Percentiles rank a stretch among this genome's conserved stretches.
phyloP scores from a whole-genome alignment of 441 rosid genomes.

The Adansonia grandidieri region DNA sequence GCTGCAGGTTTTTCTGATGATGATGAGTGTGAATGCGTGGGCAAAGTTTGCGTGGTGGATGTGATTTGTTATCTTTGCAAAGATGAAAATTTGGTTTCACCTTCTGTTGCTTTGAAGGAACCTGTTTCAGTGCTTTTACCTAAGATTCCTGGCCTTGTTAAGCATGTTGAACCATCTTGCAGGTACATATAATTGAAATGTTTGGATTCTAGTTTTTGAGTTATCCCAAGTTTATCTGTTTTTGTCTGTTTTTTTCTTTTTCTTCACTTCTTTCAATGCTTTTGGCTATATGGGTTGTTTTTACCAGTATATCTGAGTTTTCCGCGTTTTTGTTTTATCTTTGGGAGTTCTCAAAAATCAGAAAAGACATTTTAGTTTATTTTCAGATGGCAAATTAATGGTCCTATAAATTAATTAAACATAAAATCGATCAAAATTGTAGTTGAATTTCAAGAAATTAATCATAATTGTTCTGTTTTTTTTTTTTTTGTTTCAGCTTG shows the following conservation, averaged over 20 bases:
- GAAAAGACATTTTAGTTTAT: background rate
- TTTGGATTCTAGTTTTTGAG: background rate
- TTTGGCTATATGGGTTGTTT: background rate
- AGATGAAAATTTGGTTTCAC: conserved; percentile 55
- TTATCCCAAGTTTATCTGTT: background rate
- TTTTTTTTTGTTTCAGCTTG: conserved; percentile 47
- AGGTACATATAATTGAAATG: conserved; percentile 45
- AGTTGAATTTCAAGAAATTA: background rate
- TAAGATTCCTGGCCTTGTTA: conserved; percentile 48
- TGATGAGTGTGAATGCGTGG: conserved; percentile 59
- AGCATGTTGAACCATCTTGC: conserved; percentile 65
- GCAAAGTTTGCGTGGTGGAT: conserved; percentile 84
- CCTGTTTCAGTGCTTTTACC: conserved; percentile 70
- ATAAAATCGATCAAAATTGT: background rate
- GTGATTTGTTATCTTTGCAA: conserved; percentile 70
- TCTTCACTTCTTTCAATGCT: background rate
- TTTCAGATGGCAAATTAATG: background rate
- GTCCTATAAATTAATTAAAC: background rate
- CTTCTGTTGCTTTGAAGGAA: conserved; percentile 51
- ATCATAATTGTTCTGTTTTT: conserved; percentile 15
- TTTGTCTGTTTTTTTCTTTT: background rate
- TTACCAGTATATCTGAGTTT: background rate
- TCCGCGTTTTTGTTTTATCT: conserved; percentile 6
- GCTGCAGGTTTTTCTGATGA: background rate
- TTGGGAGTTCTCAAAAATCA: background rate